These are phyloP conservation scores for Penstemon barbatus DNA, from an alignment of 257 asterid genomes.

Conservation along the genomic window DNA sequence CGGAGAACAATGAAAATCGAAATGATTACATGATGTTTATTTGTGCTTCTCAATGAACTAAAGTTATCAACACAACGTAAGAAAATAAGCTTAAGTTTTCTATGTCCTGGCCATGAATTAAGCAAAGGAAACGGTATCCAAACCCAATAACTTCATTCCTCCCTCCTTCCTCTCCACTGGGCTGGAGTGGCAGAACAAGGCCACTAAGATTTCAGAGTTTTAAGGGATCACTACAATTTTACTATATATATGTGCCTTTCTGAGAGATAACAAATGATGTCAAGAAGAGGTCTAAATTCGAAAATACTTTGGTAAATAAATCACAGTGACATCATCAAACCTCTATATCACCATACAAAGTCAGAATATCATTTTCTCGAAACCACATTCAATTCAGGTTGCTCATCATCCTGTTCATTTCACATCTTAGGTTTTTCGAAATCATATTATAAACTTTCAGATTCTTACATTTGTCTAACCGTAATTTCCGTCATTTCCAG, in stretches of 20 bases:
- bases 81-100: slow-evolving; percentile 1
- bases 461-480: neutral
- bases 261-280: neutral
- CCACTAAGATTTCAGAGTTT: neutral
- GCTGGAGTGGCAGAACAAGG: too few relatives aligned
- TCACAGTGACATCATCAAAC: neutral
- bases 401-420: neutral
- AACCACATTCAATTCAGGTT: too few relatives aligned
- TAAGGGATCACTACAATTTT: neutral
- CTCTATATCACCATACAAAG: neutral
- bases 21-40: slow-evolving; percentile 20
- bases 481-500: neutral
- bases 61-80: neutral
- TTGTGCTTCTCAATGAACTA: slow-evolving; percentile 4
- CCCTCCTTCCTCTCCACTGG: too few relatives aligned
- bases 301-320: neutral
- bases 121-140: neutral
- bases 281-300: slow-evolving; percentile 7
- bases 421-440: slow-evolving; percentile 6
- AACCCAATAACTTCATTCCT: neutral
- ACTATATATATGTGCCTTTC: neutral
- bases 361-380: too few relatives aligned
- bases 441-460: slow-evolving; percentile 7
- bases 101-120: neutral
- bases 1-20: slow-evolving; percentile 12